phyloP scores from a whole-genome alignment of 495 filamentous ascomycete genomes.

The Margaritispora aquatica region DNA sequence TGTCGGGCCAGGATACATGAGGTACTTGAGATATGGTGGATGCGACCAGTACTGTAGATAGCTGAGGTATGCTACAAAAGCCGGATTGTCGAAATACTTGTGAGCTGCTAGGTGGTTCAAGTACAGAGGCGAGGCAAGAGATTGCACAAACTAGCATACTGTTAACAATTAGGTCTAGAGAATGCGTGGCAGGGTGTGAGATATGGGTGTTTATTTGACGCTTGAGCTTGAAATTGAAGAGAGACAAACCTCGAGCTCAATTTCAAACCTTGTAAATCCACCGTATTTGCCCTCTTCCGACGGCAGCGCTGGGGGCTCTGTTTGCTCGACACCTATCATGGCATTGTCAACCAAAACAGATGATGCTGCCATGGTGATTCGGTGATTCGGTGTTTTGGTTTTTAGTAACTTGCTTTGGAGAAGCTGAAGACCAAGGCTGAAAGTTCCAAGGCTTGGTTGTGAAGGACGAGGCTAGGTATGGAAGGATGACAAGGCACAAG shows the following conservation, averaged over 20 bases:
- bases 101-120: slow-evolving; percentile 67
- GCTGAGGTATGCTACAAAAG: slow-evolving; percentile 72
- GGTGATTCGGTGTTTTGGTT: neutral
- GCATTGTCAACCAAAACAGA: slow-evolving; percentile 15
- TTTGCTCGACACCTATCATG: slow-evolving; percentile 21
- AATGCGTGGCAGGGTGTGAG: neutral
- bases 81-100: slow-evolving; percentile 49
- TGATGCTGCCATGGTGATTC: neutral
- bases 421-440: neutral
- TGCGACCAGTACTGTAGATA: slow-evolving; percentile 83
- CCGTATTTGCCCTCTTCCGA: slow-evolving; percentile 46
- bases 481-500: neutral
- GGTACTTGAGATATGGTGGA: slow-evolving; percentile 76
- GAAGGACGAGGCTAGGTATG: neutral
- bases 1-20: slow-evolving; percentile 79
- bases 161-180: too few relatives aligned
- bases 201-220: neutral
- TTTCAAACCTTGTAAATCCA: slow-evolving; percentile 64
- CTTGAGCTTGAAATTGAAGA: neutral
- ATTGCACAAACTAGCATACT: slow-evolving; percentile 65
- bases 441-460: neutral
- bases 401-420: too few relatives aligned
- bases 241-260: slow-evolving; percentile 60
- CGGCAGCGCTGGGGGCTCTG: slow-evolving; percentile 17
- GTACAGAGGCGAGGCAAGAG: slow-evolving; percentile 79